These are phyloP conservation scores for Neopestalotiopsis clavispora DNA, from an alignment of 2,329 filamentous ascomycete species.

Conservation along the genomic window DNA sequence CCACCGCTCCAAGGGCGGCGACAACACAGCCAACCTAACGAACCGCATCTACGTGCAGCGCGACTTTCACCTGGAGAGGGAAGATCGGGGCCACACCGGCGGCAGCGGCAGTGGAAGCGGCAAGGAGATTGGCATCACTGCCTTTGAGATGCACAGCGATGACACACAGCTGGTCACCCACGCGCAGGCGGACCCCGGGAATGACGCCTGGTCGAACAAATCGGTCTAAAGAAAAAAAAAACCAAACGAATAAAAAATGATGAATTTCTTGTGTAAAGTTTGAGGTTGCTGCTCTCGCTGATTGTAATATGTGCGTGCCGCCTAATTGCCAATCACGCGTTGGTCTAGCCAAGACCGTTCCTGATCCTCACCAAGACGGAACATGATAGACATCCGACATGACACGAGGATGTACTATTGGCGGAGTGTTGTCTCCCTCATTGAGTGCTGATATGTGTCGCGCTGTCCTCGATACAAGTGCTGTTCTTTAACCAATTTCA, in stretches of 20 bases:
- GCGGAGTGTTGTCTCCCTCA: no score
- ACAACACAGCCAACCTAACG: background rate
- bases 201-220: constrained; percentile 3
- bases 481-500: background rate
- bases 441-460: background rate
- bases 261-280: background rate
- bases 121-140: background rate
- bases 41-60: constrained; percentile 8
- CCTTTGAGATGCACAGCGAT: constrained; percentile 11
- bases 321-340: no score
- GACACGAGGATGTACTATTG: no score
- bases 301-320: background rate
- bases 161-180: constrained; percentile 1
- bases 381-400: no score
- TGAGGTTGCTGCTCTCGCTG: no score
- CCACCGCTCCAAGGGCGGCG: background rate
- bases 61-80: background rate
- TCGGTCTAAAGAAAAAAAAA: background rate
- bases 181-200: constrained; percentile 5
- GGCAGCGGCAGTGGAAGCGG: no score
- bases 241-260: background rate
- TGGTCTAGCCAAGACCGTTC: no score
- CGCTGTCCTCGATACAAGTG: background rate
- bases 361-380: no score
- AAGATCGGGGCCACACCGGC: background rate